Evolutionary conservation across 345 rosid genomes (phyloP), one percentile per base, ranked within the genome.

Genomic region (Populus davidiana): DNA sequence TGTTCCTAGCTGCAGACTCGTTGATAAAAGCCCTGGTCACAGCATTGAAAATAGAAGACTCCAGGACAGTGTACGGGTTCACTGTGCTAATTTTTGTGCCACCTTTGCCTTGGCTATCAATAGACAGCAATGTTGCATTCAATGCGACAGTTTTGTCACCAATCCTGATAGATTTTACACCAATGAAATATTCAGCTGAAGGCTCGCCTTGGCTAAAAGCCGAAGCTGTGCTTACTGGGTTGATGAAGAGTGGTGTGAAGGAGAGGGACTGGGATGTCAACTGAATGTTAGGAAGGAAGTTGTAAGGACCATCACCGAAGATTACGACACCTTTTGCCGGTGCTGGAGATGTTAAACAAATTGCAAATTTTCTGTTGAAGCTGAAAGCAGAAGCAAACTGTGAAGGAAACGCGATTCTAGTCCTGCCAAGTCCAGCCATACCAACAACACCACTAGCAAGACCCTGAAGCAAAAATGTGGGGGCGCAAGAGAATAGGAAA

Each of bases 41-140:
- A 2, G 88, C 87, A 0, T 81, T 82, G 73, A 31, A 90, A 56
- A 92, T 89, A 3, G 97, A 87, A 6, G 82, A 65, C 67, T 91
- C 89, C 63, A 92, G 16, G 47, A 88, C 79, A 0, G 94, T 91
- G 90, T 91, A 91, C 0, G 97, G 93, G 5, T 91, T 17, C 41
- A 91, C 94, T 1, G 94, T 87, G 84, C 94, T 92, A 79, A 94
- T 85, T 78, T 91, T 92, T 20, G 97, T 94, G 41, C 96, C 97
- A 1, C 84, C 88, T 1, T 49, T 50, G 67, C 87, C 86, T 4
- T 63, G 18, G 8, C 62, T 71, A 5, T 74, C 71, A 17, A 85
- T 74, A 23, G 78, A 67, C 20, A 85, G n/a, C 64, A 77, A 61
- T 0, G 82, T 68, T 0, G 67, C 23, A 65, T 80, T 75, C 43